Percentiles rank a stretch among this genome's conserved stretches.
phyloP scores from a whole-genome alignment of 805 yeast genomes.

The Candida silvicultrix region DNA sequence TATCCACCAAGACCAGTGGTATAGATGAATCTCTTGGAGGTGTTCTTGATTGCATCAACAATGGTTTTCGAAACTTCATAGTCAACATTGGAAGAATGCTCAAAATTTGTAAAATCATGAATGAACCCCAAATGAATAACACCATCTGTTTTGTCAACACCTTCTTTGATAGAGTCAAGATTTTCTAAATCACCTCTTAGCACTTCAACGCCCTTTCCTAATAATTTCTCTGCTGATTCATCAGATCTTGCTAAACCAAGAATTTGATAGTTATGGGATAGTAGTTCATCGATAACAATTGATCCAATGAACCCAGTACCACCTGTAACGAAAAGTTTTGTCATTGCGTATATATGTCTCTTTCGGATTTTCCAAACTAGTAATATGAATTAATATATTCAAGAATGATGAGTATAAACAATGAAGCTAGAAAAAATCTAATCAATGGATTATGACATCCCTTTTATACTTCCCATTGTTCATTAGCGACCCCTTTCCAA shows the following conservation, averaged over 20 bases:
- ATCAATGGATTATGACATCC: too few species aligned
- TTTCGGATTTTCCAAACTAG: too few species aligned
- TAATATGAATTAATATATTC: too few species aligned
- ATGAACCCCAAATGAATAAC: constrained; percentile 31
- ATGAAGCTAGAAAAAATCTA: too few species aligned
- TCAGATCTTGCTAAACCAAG: constrained; percentile 28
- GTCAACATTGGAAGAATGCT: constrained; percentile 18
- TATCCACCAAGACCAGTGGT: constrained; percentile 20
- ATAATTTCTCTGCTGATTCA: constrained; percentile 21
- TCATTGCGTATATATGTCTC: constrained; percentile 4
- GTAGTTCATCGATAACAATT: constrained; percentile 15
- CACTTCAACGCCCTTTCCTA: constrained; percentile 19
- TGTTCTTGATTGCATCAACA: constrained; percentile 22
- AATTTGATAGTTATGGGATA: constrained; percentile 22
- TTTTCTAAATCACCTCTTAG: constrained; percentile 26
- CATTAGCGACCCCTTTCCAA: too few species aligned
- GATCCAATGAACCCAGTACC: constrained; percentile 30
- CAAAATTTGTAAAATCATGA: constrained; percentile 23
- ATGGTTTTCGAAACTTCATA: constrained; percentile 23
- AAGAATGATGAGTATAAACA: too few species aligned
- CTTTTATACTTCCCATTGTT: too few species aligned
- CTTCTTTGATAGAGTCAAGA: constrained; percentile 22
- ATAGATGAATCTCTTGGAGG: constrained; percentile 23
- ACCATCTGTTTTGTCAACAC: constrained; percentile 27
- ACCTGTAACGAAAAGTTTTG: constrained; percentile 30